A percentile compares a stretch with the other conserved stretches of the same genome.
Conservation (phyloP, 1,284 basidiomycete genomes). For the Ustilago nuda region DNA sequence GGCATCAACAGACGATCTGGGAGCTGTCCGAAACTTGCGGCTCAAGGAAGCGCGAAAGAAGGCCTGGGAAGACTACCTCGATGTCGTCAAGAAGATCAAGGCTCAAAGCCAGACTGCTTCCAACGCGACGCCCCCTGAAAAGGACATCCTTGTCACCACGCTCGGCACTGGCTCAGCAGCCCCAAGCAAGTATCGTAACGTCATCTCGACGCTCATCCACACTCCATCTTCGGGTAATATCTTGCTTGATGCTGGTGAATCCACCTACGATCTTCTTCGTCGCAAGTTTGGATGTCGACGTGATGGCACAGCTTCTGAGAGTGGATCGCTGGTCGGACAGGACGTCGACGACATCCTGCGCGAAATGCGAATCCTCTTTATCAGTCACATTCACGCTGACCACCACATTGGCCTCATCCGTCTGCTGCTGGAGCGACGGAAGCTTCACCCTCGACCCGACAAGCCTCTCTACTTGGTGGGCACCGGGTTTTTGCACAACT, state of each 20-base stretch:
- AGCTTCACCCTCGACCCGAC: conserved; percentile 71
- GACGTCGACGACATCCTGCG: conserved; percentile 71
- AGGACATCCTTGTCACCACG: conserved; percentile 78
- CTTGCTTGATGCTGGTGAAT: conserved; percentile 90
- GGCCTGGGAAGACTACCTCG: conserved; percentile 54
- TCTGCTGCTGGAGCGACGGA: conserved; percentile 79
- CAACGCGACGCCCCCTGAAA: conserved; percentile 8
- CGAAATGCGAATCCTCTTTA: conserved; percentile 82
- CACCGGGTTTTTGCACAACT: conserved; percentile 74
- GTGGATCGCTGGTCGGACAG: conserved; percentile 17
- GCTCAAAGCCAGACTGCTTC: background rate
- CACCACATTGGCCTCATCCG: conserved; percentile 87
- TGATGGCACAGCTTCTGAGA: conserved; percentile 31
- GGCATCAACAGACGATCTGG: conserved; percentile 23
- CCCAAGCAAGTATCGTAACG: conserved; percentile 73
- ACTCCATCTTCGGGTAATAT: conserved; percentile 70
- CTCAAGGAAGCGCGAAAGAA: conserved; percentile 47
- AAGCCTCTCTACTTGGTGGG: conserved; percentile 78
- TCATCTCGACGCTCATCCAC: conserved; percentile 64
- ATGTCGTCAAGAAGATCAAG: conserved; percentile 48
- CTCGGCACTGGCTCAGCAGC: conserved; percentile 89
- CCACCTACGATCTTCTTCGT: conserved; percentile 87
- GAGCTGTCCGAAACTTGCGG: conserved; percentile 33
- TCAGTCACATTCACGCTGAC: conserved; percentile 92
- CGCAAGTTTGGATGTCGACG: conserved; percentile 77